phyloP scores from a whole-genome alignment of 1,139 yeast genomes.

The Suhomyces bribrorum region DNA sequence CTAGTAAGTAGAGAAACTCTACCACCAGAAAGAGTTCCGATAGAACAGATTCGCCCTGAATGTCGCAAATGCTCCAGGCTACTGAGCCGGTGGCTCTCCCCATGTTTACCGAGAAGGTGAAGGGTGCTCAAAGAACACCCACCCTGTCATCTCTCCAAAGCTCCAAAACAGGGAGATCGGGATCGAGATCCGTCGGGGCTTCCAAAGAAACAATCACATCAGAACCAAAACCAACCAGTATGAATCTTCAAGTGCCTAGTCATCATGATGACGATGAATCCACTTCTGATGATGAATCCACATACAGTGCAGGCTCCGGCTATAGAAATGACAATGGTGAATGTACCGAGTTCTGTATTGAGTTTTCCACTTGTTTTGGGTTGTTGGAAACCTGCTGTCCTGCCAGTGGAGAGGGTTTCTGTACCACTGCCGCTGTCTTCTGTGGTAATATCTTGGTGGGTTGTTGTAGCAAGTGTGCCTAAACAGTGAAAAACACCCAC shows the following conservation, averaged over 20 bases:
- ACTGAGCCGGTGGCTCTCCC: neutral
- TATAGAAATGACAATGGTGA: constrained; percentile 40
- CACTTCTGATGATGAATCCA: constrained; percentile 26
- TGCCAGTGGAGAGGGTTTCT: constrained; percentile 42
- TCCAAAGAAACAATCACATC: constrained; percentile 8
- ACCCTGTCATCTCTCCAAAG: neutral
- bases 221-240: constrained; percentile 13
- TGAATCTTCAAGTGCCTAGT: constrained; percentile 10
- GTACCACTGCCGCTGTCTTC: constrained; percentile 38
- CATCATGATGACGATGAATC: constrained; percentile 8
- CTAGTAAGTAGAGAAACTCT: no score
- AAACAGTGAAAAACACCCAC: neutral
- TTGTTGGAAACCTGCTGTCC: constrained; percentile 46
- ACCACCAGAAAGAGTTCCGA: neutral
- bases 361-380: constrained; percentile 43
- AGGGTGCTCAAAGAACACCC: neutral
- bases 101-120: neutral
- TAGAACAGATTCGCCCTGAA: neutral
- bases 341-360: constrained; percentile 47
- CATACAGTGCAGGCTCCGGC: constrained; percentile 33
- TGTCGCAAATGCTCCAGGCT: neutral
- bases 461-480: constrained; percentile 31
- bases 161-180: neutral
- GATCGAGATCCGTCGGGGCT: neutral
- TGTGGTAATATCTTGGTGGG: constrained; percentile 40